phyloP scores from a whole-genome alignment of 495 filamentous ascomycete species.

The Tirmania nivea region DNA sequence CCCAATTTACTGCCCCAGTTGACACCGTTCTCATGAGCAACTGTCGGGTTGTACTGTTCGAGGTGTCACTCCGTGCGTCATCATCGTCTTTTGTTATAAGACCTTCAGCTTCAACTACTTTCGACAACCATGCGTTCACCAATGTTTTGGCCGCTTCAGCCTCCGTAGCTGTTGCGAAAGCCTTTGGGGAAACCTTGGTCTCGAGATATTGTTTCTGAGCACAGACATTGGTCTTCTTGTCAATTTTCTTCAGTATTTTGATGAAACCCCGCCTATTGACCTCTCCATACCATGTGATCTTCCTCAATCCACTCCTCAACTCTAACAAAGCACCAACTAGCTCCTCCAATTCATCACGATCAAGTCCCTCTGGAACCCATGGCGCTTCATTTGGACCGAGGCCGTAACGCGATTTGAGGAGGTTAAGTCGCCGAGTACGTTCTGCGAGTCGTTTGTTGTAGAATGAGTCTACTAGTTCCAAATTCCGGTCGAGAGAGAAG shows the following conservation, averaged over 20 bases:
- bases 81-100: conserved; percentile 34
- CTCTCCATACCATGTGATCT: conserved; percentile 93
- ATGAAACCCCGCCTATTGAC: conserved; percentile 86
- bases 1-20: conserved; percentile 45
- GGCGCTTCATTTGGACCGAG: conserved; percentile 7
- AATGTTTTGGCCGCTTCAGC: conserved; percentile 44
- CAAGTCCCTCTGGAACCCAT: conserved; percentile 27
- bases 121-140: conserved; percentile 80
- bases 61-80: conserved; percentile 1
- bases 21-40: conserved; percentile 37
- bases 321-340: conserved; percentile 74
- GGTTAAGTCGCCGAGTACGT: conserved; percentile 53
- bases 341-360: conserved; percentile 65
- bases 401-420: conserved; percentile 71
- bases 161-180: conserved; percentile 57
- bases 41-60: conserved; percentile 2
- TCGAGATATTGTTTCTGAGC: conserved; percentile 65
- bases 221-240: conserved; percentile 23
- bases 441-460: conserved; percentile 90
- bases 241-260: conserved; percentile 83
- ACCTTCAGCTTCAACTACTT: conserved; percentile 47
- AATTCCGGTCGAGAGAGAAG: conserved; percentile 80
- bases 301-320: conserved; percentile 62
- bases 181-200: conserved; percentile 63
- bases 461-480: conserved; percentile 85